These are phyloP conservation scores for Neocucurbitaria cava DNA, from an alignment of 2,329 filamentous ascomycete genomes.

Conservation along the genomic window DNA sequence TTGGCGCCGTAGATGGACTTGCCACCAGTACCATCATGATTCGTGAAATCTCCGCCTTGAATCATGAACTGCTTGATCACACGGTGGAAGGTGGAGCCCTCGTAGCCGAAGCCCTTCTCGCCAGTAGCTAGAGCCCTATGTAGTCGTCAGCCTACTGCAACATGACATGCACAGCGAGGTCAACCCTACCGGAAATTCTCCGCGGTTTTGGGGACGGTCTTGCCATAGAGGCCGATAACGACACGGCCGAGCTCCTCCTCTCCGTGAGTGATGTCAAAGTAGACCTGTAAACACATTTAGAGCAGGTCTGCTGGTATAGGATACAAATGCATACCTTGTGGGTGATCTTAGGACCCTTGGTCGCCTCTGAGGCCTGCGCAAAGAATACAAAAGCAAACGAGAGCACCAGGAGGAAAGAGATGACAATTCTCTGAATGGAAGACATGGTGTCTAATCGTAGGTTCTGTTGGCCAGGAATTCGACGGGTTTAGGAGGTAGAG, in stretches of 20 bases:
- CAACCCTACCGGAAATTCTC: slow-evolving; percentile 66
- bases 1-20: slow-evolving; percentile 88
- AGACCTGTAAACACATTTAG: slow-evolving; percentile 60
- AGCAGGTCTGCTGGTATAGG: not conserved
- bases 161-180: not conserved
- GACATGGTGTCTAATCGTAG: slow-evolving; percentile 67
- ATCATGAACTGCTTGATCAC: slow-evolving; percentile 94
- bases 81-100: slow-evolving; percentile 85
- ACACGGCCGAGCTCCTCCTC: slow-evolving; percentile 77
- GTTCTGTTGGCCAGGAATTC: slow-evolving; percentile 22
- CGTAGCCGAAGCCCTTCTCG: slow-evolving; percentile 85
- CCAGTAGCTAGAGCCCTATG: slow-evolving; percentile 80
- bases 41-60: slow-evolving; percentile 83
- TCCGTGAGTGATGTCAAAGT: slow-evolving; percentile 82
- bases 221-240: slow-evolving; percentile 84
- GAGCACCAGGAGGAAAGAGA: slow-evolving; percentile 77
- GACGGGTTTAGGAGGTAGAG: slow-evolving; percentile 35
- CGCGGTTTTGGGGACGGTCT: slow-evolving; percentile 79
- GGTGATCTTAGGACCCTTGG: slow-evolving; percentile 89
- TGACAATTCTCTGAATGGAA: slow-evolving; percentile 72
- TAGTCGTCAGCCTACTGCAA: slow-evolving; percentile 15
- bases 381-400: slow-evolving; percentile 61
- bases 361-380: slow-evolving; percentile 42
- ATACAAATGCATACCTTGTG: slow-evolving; percentile 69
- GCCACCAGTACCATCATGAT: slow-evolving; percentile 80